Percentiles rank a stretch among this genome's conserved stretches.
Conservation (phyloP, 2,329 filamentous ascomycete species). For the Pseudogymnoascus sp. region DNA sequence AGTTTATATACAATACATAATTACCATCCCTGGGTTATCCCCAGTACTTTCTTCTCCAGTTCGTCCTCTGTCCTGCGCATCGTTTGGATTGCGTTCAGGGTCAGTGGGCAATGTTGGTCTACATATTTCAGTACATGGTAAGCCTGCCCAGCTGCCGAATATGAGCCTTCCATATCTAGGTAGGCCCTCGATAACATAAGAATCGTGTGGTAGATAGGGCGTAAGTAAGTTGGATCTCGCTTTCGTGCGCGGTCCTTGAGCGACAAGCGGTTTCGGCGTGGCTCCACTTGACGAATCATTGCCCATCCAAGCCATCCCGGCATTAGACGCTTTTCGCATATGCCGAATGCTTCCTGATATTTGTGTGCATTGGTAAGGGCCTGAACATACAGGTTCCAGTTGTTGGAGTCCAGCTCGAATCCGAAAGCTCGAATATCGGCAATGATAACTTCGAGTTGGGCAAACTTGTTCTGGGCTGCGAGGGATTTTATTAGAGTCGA, state of each 20-base stretch:
- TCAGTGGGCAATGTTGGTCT: constrained; percentile 24
- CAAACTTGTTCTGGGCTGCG: constrained; percentile 43
- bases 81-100: constrained; percentile 23
- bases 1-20: constrained; percentile 7
- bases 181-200: constrained; percentile 24
- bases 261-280: constrained; percentile 22
- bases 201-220: constrained; percentile 25
- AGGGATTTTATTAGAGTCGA: constrained; percentile 43
- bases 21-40: background rate
- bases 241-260: constrained; percentile 18
- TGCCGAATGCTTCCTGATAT: constrained; percentile 58
- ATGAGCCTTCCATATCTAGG: constrained; percentile 22
- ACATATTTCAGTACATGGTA: constrained; percentile 21
- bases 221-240: constrained; percentile 20
- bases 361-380: constrained; percentile 52
- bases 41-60: constrained; percentile 18
- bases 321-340: constrained; percentile 74
- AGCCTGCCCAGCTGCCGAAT: constrained; percentile 21
- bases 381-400: constrained; percentile 74
- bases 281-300: constrained; percentile 17
- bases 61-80: constrained; percentile 23
- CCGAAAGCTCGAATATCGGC: constrained; percentile 48
- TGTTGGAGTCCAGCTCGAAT: constrained; percentile 65
- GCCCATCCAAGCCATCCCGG: constrained; percentile 68
- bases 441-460: constrained; percentile 42